Evolutionary conservation across 495 filamentous ascomycete species (phyloP).

Genomic region (Penicillium lagena): DNA sequence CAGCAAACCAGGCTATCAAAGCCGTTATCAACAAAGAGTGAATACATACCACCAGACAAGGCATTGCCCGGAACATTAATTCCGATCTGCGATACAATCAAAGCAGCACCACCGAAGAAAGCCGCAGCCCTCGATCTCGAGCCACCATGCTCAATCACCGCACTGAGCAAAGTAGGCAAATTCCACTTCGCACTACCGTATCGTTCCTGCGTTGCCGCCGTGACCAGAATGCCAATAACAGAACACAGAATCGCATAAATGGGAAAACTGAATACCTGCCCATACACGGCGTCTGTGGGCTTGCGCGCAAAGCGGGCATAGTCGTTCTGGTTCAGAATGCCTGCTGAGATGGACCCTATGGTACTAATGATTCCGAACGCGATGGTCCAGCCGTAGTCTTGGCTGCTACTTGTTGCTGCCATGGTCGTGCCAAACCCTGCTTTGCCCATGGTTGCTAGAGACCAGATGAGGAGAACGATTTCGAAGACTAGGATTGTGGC

Average conservation of each 20-base stretch:
- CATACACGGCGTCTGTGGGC: constrained; percentile 13
- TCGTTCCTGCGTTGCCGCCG: constrained; percentile 23
- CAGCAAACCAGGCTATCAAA: neutral
- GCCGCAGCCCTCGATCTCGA: constrained; percentile 27
- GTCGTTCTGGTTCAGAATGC: constrained; percentile 18
- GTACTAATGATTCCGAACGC: constrained; percentile 14
- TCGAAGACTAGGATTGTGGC: constrained; percentile 6
- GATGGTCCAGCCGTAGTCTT: constrained; percentile 5
- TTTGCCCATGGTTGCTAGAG: constrained; percentile 8
- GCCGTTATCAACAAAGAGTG: neutral
- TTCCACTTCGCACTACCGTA: constrained; percentile 35
- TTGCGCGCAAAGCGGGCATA: constrained; percentile 17
- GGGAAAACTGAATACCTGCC: constrained; percentile 12
- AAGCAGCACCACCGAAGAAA: constrained; percentile 38
- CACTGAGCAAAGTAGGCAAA: constrained; percentile 28
- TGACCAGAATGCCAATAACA: constrained; percentile 31
- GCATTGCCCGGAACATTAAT: constrained; percentile 31
- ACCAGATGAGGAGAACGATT: constrained; percentile 7
- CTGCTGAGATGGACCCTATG: constrained; percentile 12
- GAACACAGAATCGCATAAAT: constrained; percentile 21
- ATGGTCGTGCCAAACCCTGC: constrained; percentile 8
- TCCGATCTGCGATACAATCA: constrained; percentile 26
- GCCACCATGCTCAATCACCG: constrained; percentile 21
- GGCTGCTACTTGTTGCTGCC: neutral
- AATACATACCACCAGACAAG: constrained; percentile 25